These are phyloP conservation scores for Boletus subcaerulescens DNA, from an alignment of 768 basidiomycete species.

Conservation along the genomic window DNA sequence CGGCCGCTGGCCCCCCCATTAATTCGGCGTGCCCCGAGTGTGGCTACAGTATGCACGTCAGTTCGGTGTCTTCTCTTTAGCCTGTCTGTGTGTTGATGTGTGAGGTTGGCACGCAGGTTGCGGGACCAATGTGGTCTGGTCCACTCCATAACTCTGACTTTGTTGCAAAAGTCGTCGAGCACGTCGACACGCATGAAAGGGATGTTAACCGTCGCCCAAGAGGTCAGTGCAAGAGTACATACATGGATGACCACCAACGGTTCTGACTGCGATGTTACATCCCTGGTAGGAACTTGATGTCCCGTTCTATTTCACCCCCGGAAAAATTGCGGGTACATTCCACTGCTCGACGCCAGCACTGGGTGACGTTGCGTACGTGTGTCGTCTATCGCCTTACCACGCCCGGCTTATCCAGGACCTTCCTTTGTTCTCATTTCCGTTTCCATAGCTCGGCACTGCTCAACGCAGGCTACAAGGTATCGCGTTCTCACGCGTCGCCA, in stretches of 20 bases:
- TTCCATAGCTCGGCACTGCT: constrained; percentile 76
- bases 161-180: constrained; percentile 67
- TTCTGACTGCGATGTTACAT: background rate
- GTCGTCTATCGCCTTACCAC: background rate
- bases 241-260: background rate
- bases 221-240: constrained; percentile 49
- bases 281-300: constrained; percentile 60
- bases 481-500: constrained; percentile 85
- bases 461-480: constrained; percentile 78
- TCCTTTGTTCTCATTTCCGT: background rate
- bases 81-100: background rate
- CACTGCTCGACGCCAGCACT: constrained; percentile 77
- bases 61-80: constrained; percentile 20
- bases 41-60: constrained; percentile 69
- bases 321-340: constrained; percentile 75
- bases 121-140: constrained; percentile 98
- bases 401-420: no score
- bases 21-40: constrained; percentile 78
- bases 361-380: constrained; percentile 68
- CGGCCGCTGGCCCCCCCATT: constrained; percentile 64
- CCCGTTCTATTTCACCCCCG: constrained; percentile 88
- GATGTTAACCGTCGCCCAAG: constrained; percentile 88
- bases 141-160: constrained; percentile 79
- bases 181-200: constrained; percentile 90
- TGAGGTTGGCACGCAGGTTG: constrained; percentile 48